These are phyloP conservation scores for Capsicum rhomboideum DNA, from an alignment of 257 asterid species.

Conservation along the genomic window DNA sequence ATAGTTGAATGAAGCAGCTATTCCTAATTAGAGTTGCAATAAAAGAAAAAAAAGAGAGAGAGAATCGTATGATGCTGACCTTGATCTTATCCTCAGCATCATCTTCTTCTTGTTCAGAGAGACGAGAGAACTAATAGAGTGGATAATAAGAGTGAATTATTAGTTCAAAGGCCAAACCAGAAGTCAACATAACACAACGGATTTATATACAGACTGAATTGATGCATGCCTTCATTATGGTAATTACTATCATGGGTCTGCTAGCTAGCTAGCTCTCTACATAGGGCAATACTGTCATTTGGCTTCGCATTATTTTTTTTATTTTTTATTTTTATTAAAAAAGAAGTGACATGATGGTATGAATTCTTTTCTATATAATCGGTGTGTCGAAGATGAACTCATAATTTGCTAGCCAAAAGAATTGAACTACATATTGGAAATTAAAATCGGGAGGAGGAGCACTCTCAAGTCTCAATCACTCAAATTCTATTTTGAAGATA, in stretches of 20 bases:
- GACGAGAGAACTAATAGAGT: not conserved
- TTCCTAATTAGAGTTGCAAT: too few species aligned
- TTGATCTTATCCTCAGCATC: not conserved
- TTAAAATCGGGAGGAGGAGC: too few species aligned
- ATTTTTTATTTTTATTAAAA: too few species aligned
- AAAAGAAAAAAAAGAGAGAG: not conserved
- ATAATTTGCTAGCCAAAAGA: too few species aligned
- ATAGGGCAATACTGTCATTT: not conserved
- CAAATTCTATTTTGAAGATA: too few species aligned
- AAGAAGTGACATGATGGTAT: not conserved
- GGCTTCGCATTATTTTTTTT: not conserved
- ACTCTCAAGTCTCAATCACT: too few species aligned
- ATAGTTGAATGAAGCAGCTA: not conserved
- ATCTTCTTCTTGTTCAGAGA: not conserved
- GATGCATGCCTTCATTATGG: not conserved
- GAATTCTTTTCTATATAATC: too few species aligned
- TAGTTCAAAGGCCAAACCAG: not conserved
- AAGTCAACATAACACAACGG: not conserved
- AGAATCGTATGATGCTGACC: too few species aligned
- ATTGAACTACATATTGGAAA: too few species aligned
- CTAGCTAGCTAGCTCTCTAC: not conserved
- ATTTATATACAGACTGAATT: not conserved
- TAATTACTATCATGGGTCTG: not conserved
- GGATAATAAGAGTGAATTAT: not conserved
- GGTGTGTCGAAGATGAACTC: not conserved